Percentiles rank a stretch among this genome's conserved stretches.
These are phyloP conservation scores for Dothiorella sarmentorum DNA, from an alignment of 2,329 filamentous ascomycete genomes.

Conservation along the genomic window DNA sequence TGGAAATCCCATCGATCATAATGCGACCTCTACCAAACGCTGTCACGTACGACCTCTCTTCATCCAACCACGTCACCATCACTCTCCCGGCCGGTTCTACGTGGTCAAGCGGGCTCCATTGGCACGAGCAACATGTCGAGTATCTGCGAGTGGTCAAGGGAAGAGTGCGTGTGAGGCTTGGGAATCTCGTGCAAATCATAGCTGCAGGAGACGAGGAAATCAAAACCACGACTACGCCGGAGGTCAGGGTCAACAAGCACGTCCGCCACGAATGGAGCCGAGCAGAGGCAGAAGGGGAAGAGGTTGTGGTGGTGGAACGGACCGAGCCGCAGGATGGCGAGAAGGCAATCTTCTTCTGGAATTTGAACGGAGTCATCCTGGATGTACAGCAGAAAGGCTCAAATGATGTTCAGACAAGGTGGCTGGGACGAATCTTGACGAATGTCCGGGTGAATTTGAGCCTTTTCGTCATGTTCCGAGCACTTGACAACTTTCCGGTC, in stretches of 20 bases:
- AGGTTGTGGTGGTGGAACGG: slow-evolving; percentile 47
- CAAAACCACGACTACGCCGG: too few species aligned
- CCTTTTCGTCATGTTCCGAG: slow-evolving; percentile 29
- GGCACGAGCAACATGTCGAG: slow-evolving; percentile 48
- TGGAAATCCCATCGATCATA: background rate
- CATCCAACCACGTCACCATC: slow-evolving; percentile 38
- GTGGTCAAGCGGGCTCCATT: slow-evolving; percentile 51
- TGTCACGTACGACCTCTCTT: background rate
- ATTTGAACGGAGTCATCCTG: slow-evolving; percentile 45
- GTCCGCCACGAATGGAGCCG: slow-evolving; percentile 49
- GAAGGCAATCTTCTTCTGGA: slow-evolving; percentile 51
- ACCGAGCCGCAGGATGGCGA: slow-evolving; percentile 45
- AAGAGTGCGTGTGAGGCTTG: slow-evolving; percentile 29
- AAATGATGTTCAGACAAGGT: too few species aligned
- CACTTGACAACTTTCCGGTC: slow-evolving; percentile 34
- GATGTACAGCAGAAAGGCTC: slow-evolving; percentile 16
- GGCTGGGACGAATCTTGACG: background rate
- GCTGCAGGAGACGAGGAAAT: slow-evolving; percentile 17
- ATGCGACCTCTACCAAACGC: background rate
- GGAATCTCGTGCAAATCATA: slow-evolving; percentile 17
- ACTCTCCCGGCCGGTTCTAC: slow-evolving; percentile 42
- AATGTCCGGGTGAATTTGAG: slow-evolving; percentile 25
- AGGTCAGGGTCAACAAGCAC: slow-evolving; percentile 37
- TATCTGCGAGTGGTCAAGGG: slow-evolving; percentile 45
- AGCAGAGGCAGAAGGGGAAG: slow-evolving; percentile 30